Evolutionary conservation across 2,329 filamentous ascomycete species (phyloP).

Genomic region (Hypoxylon sp.): DNA sequence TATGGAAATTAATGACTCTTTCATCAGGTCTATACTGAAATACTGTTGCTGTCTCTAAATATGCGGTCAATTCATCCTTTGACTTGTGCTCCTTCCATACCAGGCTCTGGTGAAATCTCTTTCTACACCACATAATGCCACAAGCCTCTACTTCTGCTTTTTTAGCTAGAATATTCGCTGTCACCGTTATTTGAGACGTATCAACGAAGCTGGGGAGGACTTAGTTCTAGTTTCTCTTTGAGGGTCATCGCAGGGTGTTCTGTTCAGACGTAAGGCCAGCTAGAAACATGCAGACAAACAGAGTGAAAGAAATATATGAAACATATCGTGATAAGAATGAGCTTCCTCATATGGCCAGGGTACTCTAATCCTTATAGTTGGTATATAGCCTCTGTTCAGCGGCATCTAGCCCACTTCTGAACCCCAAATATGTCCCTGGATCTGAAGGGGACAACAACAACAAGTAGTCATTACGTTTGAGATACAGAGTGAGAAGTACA

Average conservation of each 20-base stretch:
- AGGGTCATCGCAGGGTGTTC: constrained; percentile 11
- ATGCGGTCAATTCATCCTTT: not conserved
- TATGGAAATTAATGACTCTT: not conserved
- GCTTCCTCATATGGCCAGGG: not conserved
- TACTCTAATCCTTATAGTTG: not conserved
- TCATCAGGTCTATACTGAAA: not conserved
- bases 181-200: not conserved
- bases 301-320: constrained; percentile 19
- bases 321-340: not conserved
- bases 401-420: not conserved
- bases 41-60: not conserved
- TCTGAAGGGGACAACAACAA: not conserved
- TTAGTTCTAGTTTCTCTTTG: constrained; percentile 10
- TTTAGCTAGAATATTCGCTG: not conserved
- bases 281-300: constrained; percentile 20
- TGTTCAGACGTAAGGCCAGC: constrained; percentile 9
- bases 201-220: not conserved
- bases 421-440: not conserved
- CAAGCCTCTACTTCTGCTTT: not conserved
- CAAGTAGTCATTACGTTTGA: not conserved
- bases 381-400: constrained; percentile 10
- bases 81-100: not conserved
- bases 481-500: not conserved
- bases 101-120: not conserved
- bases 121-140: not conserved